These are phyloP conservation scores for Cydonia oblonga DNA, from an alignment of 331 rosid genomes.

Conservation along the genomic window DNA sequence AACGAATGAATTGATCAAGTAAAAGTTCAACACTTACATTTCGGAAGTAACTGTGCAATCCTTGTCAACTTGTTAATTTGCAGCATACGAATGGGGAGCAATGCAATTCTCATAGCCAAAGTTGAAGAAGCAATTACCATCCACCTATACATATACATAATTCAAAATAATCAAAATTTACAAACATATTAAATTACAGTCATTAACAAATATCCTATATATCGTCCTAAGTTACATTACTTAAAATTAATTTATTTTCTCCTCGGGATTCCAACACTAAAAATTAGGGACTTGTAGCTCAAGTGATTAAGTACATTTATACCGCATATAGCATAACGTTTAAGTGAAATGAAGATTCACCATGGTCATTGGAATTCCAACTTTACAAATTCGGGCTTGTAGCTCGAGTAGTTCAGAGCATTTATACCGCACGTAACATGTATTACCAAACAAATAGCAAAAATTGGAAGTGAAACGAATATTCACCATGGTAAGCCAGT, in stretches of 20 bases:
- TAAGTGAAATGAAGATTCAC: constrained; percentile 15
- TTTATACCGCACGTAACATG: no score
- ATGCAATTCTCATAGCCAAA: constrained; percentile 43
- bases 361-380: constrained; percentile 27
- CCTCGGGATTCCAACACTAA: no score
- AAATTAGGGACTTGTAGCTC: no score
- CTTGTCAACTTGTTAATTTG: constrained; percentile 53
- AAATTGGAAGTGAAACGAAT: not conserved
- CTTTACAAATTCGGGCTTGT: no score
- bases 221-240: no score
- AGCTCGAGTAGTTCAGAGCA: no score
- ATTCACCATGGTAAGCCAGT: constrained; percentile 68
- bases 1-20: not conserved
- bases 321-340: not conserved
- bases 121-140: constrained; percentile 56
- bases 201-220: no score
- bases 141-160: constrained; percentile 47
- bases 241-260: no score
- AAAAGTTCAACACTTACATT: constrained; percentile 44
- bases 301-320: accelerated
- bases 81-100: constrained; percentile 41
- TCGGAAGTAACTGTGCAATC: constrained; percentile 38
- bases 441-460: not conserved
- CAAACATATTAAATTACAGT: not conserved
- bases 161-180: not conserved